Conservation (phyloP, 768 basidiomycete genomes). For the Strobilomyces confusus region DNA sequence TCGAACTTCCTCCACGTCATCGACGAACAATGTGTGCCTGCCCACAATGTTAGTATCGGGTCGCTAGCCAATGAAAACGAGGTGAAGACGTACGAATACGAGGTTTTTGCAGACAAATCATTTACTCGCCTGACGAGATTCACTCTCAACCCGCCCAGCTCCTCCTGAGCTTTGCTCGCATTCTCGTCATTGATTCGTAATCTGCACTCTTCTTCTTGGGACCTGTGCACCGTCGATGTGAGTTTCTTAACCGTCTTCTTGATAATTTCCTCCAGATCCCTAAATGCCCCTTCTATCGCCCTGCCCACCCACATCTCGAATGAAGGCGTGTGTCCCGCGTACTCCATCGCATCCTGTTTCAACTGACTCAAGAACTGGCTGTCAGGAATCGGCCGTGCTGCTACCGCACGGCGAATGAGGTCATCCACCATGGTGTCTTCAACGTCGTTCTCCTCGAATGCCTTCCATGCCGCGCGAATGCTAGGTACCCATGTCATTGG, state of each 20-base stretch:
- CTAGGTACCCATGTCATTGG: neutral
- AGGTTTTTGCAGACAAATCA: neutral
- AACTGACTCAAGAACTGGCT: constrained; percentile 14
- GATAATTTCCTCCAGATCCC: neutral
- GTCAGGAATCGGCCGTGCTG: constrained; percentile 6
- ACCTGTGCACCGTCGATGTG: neutral
- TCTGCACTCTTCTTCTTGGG: neutral
- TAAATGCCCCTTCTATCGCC: neutral
- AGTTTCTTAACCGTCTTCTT: neutral
- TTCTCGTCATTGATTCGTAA: neutral
- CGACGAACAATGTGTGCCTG: constrained; percentile 13
- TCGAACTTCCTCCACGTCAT: neutral
- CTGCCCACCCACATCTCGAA: neutral
- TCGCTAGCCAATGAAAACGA: neutral
- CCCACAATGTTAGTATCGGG: neutral
- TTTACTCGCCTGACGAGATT: neutral
- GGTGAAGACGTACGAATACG: neutral
- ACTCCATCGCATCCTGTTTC: neutral
- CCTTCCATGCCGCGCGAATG: neutral
- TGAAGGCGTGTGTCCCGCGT: neutral
- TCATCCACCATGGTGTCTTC: neutral
- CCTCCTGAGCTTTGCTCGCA: neutral
- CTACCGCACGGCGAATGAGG: constrained; percentile 1
- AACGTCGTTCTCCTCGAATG: neutral
- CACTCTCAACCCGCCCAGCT: neutral